These are phyloP conservation scores for Coriaria nepalensis DNA, from an alignment of 306 rosid species.

Conservation along the genomic window DNA sequence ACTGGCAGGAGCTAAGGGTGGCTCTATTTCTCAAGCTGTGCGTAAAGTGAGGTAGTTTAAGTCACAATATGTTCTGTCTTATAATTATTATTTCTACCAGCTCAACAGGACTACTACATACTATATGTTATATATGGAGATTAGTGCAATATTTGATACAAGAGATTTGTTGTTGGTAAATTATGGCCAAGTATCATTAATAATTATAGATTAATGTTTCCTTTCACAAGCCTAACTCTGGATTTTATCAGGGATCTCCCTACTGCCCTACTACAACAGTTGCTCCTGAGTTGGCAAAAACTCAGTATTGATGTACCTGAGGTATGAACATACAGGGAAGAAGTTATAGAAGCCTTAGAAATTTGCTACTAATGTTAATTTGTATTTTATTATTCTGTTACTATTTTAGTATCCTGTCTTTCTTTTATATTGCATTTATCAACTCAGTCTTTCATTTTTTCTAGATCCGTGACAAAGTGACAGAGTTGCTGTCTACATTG, in stretches of 20 bases:
- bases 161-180: too few species aligned
- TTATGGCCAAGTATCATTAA: too few species aligned
- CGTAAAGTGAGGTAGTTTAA: conserved; percentile 69
- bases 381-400: conserved; percentile 4
- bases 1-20: conserved; percentile 30
- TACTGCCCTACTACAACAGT: conserved; percentile 31
- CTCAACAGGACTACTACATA: too few species aligned
- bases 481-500: conserved; percentile 36
- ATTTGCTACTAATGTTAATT: conserved; percentile 15
- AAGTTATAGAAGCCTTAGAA: conserved; percentile 8
- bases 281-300: conserved; percentile 64
- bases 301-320: conserved; percentile 40
- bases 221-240: conserved; percentile 16
- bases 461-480: conserved; percentile 62
- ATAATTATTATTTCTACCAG: too few species aligned
- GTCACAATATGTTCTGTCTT: too few species aligned
- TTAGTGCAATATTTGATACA: too few species aligned
- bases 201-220: too few species aligned
- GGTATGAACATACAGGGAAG: conserved; percentile 29
- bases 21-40: conserved; percentile 37
- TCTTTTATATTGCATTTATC: neutral
- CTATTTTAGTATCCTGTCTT: conserved; percentile 2
- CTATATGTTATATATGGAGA: too few species aligned
- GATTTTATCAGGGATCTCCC: conserved; percentile 69
- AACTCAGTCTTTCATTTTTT: too few species aligned